Evolutionary conservation across 2,329 filamentous ascomycete genomes (phyloP).

Genomic region (Fusarium brachygibbosum): DNA sequence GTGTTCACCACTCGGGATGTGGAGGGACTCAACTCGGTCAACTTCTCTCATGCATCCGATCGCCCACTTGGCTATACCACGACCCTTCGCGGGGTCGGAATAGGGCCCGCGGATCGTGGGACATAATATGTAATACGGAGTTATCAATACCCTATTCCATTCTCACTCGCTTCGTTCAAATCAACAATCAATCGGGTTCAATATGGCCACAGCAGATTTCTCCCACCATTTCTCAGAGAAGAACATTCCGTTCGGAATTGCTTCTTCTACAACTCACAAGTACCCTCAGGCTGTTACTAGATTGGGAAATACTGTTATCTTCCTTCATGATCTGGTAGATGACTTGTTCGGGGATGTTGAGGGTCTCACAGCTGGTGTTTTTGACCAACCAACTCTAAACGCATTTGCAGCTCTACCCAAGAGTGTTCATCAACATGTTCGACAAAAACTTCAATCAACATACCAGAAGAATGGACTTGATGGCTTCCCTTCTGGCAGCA

Average conservation of each 20-base stretch:
- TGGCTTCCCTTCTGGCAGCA: slow-evolving; percentile 17
- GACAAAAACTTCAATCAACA: not conserved
- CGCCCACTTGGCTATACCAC: not conserved
- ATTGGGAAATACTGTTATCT: slow-evolving; percentile 64
- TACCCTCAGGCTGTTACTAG: slow-evolving; percentile 64
- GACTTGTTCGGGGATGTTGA: slow-evolving; percentile 49
- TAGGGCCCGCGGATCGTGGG: not conserved
- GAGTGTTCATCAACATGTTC: not conserved
- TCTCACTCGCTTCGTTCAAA: fast-evolving
- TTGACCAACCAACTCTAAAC: slow-evolving; percentile 21
- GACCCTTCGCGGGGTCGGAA: not conserved
- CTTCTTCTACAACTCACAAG: slow-evolving; percentile 56
- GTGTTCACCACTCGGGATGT: slow-evolving; percentile 29
- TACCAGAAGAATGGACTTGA: not conserved
- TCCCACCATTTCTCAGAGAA: slow-evolving; percentile 62
- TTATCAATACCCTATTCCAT: fast-evolving
- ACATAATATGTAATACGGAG: not conserved
- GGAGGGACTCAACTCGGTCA: slow-evolving; percentile 1
- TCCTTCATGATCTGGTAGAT: slow-evolving; percentile 60
- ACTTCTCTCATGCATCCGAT: slow-evolving; percentile 2
- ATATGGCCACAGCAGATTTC: slow-evolving; percentile 7
- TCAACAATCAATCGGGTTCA: fast-evolving
- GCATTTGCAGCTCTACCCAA: slow-evolving; percentile 24
- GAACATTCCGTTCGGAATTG: slow-evolving; percentile 68
- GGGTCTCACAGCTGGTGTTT: slow-evolving; percentile 20